Conservation (phyloP, 306 rosid species). For the Trichosanthes cucumerina region DNA sequence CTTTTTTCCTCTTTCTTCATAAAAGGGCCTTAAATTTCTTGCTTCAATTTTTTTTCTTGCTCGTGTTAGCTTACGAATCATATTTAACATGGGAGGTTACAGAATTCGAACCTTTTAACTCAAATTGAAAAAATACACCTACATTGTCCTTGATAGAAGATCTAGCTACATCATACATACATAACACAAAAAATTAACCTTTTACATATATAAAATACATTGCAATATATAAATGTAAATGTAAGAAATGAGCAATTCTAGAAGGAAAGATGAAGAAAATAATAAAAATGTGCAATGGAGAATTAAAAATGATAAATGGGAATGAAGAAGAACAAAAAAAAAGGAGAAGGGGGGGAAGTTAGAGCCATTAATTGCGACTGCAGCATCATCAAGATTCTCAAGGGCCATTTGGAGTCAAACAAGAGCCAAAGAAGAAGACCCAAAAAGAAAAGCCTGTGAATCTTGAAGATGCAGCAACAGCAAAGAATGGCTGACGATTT, state of each 20-base stretch:
- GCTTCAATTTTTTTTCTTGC: no score
- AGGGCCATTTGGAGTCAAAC: not conserved
- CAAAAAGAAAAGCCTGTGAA: conserved; percentile 37
- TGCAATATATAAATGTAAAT: no score
- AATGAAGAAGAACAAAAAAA: no score
- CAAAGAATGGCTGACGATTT: conserved; percentile 39
- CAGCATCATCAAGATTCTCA: conserved; percentile 98
- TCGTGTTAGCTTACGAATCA: not conserved
- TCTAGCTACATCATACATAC: no score
- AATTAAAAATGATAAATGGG: not conserved
- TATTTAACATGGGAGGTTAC: no score
- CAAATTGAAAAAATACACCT: no score
- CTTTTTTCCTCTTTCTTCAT: not conserved
- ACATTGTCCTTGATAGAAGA: no score
- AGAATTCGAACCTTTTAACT: no score
- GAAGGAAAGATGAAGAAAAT: not conserved
- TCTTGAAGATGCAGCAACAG: conserved; percentile 95
- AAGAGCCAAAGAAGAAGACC: not conserved
- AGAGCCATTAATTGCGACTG: conserved; percentile 34
- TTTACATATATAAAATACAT: no score
- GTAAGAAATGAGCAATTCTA: not conserved
- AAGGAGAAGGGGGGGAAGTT: no score
- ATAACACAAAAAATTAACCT: no score
- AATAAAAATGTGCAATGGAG: no score
- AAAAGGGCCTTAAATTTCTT: not conserved